Percentiles rank a stretch among this genome's conserved stretches.
Conservation (phyloP, 140 eudicot genomes). For the Erigeron philadelphicus region DNA sequence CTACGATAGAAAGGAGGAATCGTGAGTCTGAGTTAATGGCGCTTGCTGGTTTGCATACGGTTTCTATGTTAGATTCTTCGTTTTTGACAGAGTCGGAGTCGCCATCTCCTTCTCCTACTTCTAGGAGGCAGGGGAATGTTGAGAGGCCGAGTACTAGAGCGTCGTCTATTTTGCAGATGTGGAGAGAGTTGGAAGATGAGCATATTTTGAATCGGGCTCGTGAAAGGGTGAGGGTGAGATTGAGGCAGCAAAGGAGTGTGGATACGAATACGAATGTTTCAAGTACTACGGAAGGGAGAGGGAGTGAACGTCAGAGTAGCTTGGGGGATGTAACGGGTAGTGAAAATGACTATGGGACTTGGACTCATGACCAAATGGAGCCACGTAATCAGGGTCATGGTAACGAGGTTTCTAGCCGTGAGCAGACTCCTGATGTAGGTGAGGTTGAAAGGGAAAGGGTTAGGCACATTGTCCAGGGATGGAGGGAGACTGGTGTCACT, state of each 20-base stretch:
- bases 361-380: conserved; percentile 64
- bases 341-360: conserved; percentile 60
- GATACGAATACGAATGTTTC: conserved; percentile 64
- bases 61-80: conserved; percentile 89
- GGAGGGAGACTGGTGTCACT: conserved; percentile 83
- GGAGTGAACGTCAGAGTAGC: conserved; percentile 54
- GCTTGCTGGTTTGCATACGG: conserved; percentile 90
- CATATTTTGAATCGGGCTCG: conserved; percentile 68
- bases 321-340: conserved; percentile 63
- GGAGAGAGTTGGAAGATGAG: conserved; percentile 98
- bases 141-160: conserved; percentile 79
- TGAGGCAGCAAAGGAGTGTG: conserved; percentile 69
- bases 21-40: conserved; percentile 97
- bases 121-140: conserved; percentile 70
- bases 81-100: conserved; percentile 79
- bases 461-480: conserved; percentile 94
- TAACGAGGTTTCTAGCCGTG: conserved; percentile 58
- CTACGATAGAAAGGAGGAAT: conserved; percentile 90
- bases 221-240: conserved; percentile 69
- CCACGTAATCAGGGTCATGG: conserved; percentile 43
- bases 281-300: conserved; percentile 54
- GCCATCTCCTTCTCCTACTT: conserved; percentile 71
- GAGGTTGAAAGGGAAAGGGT: conserved; percentile 97
- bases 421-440: conserved; percentile 91
- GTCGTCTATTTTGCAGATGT: conserved; percentile 89